Percentiles rank a stretch among this genome's conserved stretches.
Evolutionary conservation across 83 land plant species (phyloP).

Genomic region (Thuja plicata): DNA sequence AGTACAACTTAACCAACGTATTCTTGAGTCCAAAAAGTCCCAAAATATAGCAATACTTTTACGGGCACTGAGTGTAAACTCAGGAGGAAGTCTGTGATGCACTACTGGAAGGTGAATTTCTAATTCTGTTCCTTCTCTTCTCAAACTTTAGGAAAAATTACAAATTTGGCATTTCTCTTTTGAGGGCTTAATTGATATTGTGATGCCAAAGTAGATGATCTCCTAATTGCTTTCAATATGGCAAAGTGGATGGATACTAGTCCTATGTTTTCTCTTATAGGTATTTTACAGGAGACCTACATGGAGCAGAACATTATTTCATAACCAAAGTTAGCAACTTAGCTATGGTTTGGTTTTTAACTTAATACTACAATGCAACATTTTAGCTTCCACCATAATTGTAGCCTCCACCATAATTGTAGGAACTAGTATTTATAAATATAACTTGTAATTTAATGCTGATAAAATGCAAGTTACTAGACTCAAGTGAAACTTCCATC

Average conservation of each 20-base stretch:
- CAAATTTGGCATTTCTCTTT: neutral
- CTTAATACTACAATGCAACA: neutral
- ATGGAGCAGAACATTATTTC: neutral
- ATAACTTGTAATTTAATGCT: neutral
- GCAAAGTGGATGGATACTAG: neutral
- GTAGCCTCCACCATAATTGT: neutral
- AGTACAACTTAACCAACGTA: slow-evolving; percentile 31
- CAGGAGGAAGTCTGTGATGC: slow-evolving; percentile 81
- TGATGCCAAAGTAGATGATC: neutral
- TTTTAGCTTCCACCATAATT: neutral
- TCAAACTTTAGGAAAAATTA: neutral
- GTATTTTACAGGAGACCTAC: neutral
- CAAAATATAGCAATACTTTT: slow-evolving; percentile 77
- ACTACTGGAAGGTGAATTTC: slow-evolving; percentile 56
- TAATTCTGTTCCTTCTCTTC: neutral
- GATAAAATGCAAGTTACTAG: neutral
- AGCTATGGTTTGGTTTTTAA: neutral
- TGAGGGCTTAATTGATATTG: neutral
- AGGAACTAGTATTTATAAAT: neutral
- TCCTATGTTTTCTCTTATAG: neutral
- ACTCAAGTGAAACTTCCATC: neutral
- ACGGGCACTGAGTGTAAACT: slow-evolving; percentile 69
- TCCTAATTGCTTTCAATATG: neutral
- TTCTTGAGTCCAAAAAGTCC: slow-evolving; percentile 81
- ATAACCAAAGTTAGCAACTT: neutral